These are phyloP conservation scores for Lagenaria siceraria DNA, from an alignment of 306 rosid species.

Conservation along the genomic window DNA sequence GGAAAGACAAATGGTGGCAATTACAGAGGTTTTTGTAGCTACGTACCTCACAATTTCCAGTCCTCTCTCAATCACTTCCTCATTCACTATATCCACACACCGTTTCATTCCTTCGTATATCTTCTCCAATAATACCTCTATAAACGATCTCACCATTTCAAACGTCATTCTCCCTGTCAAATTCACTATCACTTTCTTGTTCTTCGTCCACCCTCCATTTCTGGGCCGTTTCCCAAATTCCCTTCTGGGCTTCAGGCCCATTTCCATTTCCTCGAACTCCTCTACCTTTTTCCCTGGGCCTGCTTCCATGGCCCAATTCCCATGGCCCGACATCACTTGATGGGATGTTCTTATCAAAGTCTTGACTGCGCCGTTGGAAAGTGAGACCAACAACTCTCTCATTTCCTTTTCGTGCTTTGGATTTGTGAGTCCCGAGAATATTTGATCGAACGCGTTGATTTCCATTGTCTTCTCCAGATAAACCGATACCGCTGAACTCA, in stretches of 20 bases:
- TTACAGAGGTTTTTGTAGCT: constrained; percentile 36
- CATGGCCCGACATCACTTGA: constrained; percentile 37
- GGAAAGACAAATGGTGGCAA: constrained; percentile 42
- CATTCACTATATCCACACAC: constrained; percentile 27
- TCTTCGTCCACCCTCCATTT: constrained; percentile 33
- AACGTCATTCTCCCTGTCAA: constrained; percentile 57
- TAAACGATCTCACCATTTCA: constrained; percentile 53
- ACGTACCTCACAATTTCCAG: constrained; percentile 38
- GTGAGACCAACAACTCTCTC: constrained; percentile 43
- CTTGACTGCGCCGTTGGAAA: constrained; percentile 62
- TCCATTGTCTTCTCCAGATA: constrained; percentile 82
- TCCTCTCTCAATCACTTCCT: constrained; percentile 38
- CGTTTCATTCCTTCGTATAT: constrained; percentile 30
- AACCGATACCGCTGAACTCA: constrained; percentile 59
- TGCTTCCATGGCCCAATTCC: constrained; percentile 4
- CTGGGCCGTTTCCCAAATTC: constrained; percentile 12
- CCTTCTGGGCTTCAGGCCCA: constrained; percentile 2
- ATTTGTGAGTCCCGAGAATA: constrained; percentile 68
- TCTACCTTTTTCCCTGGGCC: background rate
- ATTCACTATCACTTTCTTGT: constrained; percentile 46
- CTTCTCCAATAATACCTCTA: constrained; percentile 45
- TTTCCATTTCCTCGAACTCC: constrained; percentile 9
- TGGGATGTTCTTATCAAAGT: constrained; percentile 68
- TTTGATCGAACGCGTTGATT: constrained; percentile 54
- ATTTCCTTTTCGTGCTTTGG: constrained; percentile 50